A percentile compares a stretch with the other conserved stretches of the same genome.
Conservation (phyloP, 2,329 filamentous ascomycete genomes). For the Fusarium vanettenii region DNA sequence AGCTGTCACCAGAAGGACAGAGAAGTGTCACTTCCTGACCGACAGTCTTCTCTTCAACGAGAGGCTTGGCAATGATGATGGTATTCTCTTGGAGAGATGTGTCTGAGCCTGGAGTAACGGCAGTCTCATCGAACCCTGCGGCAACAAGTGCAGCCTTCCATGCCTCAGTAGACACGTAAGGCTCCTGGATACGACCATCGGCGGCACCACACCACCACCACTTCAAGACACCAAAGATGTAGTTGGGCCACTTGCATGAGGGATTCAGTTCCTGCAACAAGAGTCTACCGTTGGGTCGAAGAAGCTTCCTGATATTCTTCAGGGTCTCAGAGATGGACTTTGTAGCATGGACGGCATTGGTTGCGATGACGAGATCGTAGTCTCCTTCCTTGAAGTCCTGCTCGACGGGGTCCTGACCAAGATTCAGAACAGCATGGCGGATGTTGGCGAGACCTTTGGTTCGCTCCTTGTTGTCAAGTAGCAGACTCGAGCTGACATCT, state of each 20-base stretch:
- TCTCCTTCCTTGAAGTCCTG: neutral
- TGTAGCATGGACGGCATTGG: conserved; percentile 50
- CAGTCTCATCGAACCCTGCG: conserved; percentile 39
- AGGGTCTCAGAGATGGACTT: conserved; percentile 39
- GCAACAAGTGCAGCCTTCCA: conserved; percentile 45
- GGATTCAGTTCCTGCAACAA: conserved; percentile 45
- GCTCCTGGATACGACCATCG: conserved; percentile 43
- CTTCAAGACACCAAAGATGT: conserved; percentile 44
- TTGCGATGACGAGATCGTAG: conserved; percentile 5
- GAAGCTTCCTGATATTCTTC: conserved; percentile 47
- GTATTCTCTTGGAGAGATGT: conserved; percentile 23
- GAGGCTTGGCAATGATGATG: conserved; percentile 18
- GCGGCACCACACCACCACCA: conserved; percentile 52
- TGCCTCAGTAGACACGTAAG: conserved; percentile 35
- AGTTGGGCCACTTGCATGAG: conserved; percentile 41
- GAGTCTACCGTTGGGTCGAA: conserved; percentile 48
- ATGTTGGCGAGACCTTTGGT: conserved; percentile 34
- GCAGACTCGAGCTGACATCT: conserved; percentile 44
- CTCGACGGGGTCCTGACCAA: neutral
- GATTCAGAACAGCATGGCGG: neutral
- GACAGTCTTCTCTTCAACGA: neutral
- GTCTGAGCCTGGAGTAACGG: conserved; percentile 32
- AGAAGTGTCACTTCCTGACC: conserved; percentile 2
- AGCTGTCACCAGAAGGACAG: neutral
- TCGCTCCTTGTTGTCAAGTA: conserved; percentile 43